Evolutionary conservation across 2,329 filamentous ascomycete genomes (phyloP), one percentile per base, ranked within the genome.

Genomic region (Erysiphe neolycopersici): DNA sequence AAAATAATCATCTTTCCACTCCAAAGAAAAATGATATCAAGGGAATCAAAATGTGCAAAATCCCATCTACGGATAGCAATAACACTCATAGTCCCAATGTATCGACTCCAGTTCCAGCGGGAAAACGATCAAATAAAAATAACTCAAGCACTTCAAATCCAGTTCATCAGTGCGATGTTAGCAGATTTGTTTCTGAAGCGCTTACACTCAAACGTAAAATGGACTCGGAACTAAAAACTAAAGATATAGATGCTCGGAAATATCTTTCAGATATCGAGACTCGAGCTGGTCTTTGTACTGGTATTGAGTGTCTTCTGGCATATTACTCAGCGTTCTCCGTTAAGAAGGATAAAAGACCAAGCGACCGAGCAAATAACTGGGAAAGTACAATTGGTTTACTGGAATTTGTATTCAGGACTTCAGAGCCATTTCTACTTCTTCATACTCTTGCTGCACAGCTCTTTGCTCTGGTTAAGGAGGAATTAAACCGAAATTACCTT

Each of bases 331-430:
- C 47, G 3, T 58, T 54, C 35, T 43, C 49, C n/a, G 35, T 44
- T 8, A 41, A 43, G n/a, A 48, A 47, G 16, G 48, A 47, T 1
- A 36, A 39, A 1, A 22, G 38, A 9, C 43, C 44, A 33, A 40
- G 47, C 3, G 44, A 48, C 14, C 36, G 37, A 16, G 26, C 44
- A 6, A 41, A 38, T 12, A 58, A 61, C 42, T 69, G 66, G 66
- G 54, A 60, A 22, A 62, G 60, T 18, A 63, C 65, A 19, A 52
- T 66, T 14, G 56, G 59, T 17, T 65, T 66, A 44, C 64, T 64
- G 59, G 56, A 59, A 26, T 63, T 62, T 39, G 59, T 66, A 26
- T 56, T 54, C 46, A 56, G 55, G 43, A 58, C 58, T 33, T 60
- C 59, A 17, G 49, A 51, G 18, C 50, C 60, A 2, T 44, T 45